A percentile compares a stretch with the other conserved stretches of the same genome.
These are phyloP conservation scores for Lactarius hatsudake DNA, from an alignment of 768 basidiomycete genomes.

Conservation along the genomic window DNA sequence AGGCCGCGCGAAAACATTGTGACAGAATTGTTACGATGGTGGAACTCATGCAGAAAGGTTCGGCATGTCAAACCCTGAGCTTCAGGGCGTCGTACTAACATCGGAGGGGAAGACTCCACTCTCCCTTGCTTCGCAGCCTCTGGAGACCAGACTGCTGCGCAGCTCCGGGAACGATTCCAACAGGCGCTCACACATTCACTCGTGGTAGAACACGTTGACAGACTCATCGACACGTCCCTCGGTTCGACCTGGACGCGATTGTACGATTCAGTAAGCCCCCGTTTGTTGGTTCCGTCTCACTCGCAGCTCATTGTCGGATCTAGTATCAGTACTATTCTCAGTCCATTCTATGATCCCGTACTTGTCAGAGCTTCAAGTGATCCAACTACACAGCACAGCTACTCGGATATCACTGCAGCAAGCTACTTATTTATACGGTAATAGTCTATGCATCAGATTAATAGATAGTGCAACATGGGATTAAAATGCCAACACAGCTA, in stretches of 20 bases:
- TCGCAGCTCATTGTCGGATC: constrained; percentile 9
- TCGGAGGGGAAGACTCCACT: constrained; percentile 61
- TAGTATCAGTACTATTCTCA: constrained; percentile 95
- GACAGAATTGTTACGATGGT: constrained; percentile 94
- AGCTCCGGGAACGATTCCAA: constrained; percentile 91
- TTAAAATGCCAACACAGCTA: constrained; percentile 8
- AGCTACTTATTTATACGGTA: background rate
- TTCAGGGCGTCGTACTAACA: constrained; percentile 13
- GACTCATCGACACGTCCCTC: constrained; percentile 83
- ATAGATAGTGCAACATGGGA: constrained; percentile 20
- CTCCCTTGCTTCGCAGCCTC: constrained; percentile 88
- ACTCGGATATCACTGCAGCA: background rate
- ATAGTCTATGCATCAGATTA: constrained; percentile 11
- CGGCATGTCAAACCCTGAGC: constrained; percentile 18
- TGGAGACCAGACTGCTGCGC: constrained; percentile 86
- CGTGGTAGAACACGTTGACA: constrained; percentile 86
- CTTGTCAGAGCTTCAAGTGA: background rate
- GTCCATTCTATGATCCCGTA: constrained; percentile 61
- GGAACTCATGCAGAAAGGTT: constrained; percentile 97
- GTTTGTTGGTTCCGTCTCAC: background rate
- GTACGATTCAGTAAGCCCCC: constrained; percentile 80
- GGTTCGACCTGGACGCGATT: constrained; percentile 94
- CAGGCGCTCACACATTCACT: constrained; percentile 81
- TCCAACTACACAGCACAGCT: background rate
- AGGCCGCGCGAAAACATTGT: constrained; percentile 91